Conservation (phyloP, 2,329 filamentous ascomycete species). For the Botryotinia globosa region DNA sequence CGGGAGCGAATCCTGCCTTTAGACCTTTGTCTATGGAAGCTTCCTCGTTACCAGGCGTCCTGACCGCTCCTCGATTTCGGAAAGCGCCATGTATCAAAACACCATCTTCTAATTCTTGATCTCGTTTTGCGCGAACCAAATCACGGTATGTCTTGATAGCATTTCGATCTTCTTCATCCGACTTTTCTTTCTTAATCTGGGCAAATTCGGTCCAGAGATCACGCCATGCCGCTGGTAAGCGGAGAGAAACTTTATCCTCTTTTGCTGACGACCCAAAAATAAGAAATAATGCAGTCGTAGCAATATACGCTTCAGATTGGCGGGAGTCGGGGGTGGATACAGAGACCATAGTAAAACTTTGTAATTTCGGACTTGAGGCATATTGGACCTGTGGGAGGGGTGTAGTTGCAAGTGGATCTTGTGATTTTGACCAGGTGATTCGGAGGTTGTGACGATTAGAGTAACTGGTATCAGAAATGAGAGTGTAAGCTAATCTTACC, state of each 20-base stretch:
- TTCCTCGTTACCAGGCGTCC: constrained; percentile 51
- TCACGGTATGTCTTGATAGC: constrained; percentile 65
- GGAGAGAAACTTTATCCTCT: constrained; percentile 80
- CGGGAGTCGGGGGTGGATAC: constrained; percentile 71
- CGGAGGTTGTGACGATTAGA: constrained; percentile 72
- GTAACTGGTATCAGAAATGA: constrained; percentile 71
- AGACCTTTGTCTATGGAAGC: constrained; percentile 39
- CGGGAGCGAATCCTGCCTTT: constrained; percentile 29
- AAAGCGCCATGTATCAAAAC: constrained; percentile 77
- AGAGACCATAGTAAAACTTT: constrained; percentile 69
- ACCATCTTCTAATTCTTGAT: constrained; percentile 69
- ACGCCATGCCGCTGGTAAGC: constrained; percentile 76
- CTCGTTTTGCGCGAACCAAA: constrained; percentile 65
- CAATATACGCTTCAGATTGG: constrained; percentile 85
- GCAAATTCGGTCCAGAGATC: constrained; percentile 82
- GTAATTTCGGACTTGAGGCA: constrained; percentile 46
- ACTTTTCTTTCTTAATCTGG: constrained; percentile 64
- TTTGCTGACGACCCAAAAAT: constrained; percentile 74
- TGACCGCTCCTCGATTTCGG: constrained; percentile 54
- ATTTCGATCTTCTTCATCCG: constrained; percentile 68
- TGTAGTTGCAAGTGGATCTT: constrained; percentile 49
- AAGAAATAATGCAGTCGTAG: constrained; percentile 77
- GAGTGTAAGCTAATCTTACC: constrained; percentile 63
- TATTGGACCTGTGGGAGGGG: constrained; percentile 35
- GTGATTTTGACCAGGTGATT: constrained; percentile 75